Conservation (phyloP, 192 early-diverging fungal species). For the Coemansia sp. region DNA sequence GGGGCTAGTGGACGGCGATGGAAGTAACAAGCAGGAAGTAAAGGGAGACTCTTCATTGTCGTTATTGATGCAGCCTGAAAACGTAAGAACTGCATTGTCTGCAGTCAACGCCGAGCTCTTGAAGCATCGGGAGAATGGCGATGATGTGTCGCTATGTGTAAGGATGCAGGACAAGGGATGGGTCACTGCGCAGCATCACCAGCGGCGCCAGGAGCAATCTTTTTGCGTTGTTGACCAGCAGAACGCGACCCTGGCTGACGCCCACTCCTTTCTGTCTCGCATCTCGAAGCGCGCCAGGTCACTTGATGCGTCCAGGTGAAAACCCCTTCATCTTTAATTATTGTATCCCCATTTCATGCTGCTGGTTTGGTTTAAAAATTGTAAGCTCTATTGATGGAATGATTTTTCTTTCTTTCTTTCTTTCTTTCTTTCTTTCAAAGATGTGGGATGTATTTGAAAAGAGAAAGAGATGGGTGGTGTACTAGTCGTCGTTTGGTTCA, state of each 20-base stretch:
- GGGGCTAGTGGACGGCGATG: conserved; percentile 2
- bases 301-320: neutral
- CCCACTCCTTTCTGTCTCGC: conserved; percentile 25
- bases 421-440: neutral
- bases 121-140: neutral
- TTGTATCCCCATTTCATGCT: too few species aligned
- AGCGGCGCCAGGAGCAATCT: conserved; percentile 1
- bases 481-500: conserved; percentile 15
- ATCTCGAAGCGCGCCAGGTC: conserved; percentile 15
- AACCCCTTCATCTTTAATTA: too few species aligned
- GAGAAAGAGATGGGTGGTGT: too few species aligned
- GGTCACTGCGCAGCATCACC: conserved; percentile 36
- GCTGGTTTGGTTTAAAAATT: too few species aligned
- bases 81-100: conserved; percentile 25
- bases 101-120: conserved; percentile 23
- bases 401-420: neutral
- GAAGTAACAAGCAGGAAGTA: neutral
- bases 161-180: conserved; percentile 54
- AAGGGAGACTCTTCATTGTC: neutral
- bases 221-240: conserved; percentile 49
- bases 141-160: conserved; percentile 22
- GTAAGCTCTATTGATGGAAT: too few species aligned
- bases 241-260: conserved; percentile 49
- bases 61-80: conserved; percentile 3
- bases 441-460: too few species aligned